Conservation (phyloP, 306 rosid species). For the Corylus heterophylla region DNA sequence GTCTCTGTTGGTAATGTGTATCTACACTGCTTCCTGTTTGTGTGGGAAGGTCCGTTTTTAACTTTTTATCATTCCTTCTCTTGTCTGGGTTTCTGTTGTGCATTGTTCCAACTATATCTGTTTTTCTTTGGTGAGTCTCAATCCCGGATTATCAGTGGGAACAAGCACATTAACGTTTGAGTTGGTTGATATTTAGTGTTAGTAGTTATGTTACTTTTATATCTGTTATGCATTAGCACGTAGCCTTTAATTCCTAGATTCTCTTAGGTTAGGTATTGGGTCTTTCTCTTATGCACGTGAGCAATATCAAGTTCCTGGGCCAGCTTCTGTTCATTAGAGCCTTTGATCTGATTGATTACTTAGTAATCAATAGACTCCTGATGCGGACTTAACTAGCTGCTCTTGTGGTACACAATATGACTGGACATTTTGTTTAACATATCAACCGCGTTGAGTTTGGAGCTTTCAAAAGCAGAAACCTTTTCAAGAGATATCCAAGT, state of each 20-base stretch:
- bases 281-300: too few species aligned
- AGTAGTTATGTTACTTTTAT: background rate
- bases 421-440: too few species aligned
- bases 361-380: too few species aligned
- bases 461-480: too few species aligned
- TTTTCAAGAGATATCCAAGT: too few species aligned
- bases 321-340: too few species aligned
- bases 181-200: background rate
- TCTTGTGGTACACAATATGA: too few species aligned
- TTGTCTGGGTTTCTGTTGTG: background rate
- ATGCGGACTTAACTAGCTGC: too few species aligned
- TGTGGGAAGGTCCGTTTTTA: background rate
- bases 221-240: background rate
- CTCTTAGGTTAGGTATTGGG: too few species aligned
- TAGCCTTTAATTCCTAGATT: background rate
- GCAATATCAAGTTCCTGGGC: too few species aligned
- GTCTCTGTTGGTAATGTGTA: background rate
- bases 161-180: background rate
- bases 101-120: background rate
- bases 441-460: too few species aligned
- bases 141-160: background rate
- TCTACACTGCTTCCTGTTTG: background rate
- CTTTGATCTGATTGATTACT: too few species aligned
- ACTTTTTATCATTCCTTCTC: background rate
- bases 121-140: background rate